Base-by-base conservation (phyloP, 352 stramenopile species). In the Phytophthora foliorum region DNA sequence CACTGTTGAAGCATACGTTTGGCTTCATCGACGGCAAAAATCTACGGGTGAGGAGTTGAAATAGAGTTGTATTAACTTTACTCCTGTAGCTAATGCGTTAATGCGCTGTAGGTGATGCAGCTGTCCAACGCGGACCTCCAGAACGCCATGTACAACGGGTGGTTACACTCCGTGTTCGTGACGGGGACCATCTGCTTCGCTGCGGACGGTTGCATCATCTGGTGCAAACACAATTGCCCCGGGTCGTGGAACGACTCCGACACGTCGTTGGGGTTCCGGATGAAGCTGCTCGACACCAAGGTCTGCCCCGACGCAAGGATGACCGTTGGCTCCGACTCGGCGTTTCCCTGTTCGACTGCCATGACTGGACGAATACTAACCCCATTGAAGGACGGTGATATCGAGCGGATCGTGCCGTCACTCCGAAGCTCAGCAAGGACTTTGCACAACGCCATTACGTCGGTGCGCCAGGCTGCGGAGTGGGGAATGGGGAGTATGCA, bases 211-310 rank as follows among this genome's bases (percentile, higher is more conserved):
- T 41, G 25, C 53, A 50, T 14, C 25, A 69, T 34, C 24, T 48
- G 27, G 61, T 49, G 25, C 38, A 62, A 27, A 45, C 67, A 57
- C 54, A 63, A 39, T 61, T 75, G 45, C 69, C 67, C 9, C 60
- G 42, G 6, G 42, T 68, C 7, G 57, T 21, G 59, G 29, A 9
- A 52, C 27, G 9, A 38, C 32, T 25, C 17, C 7, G 41, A 48
- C 6, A 48, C 41, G 0, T 48, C 13, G 7, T 16, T 32, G 1
- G 22, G 24, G 8, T 51, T 32, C 44, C 44, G 44, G 2, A 19
- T 21, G 19, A 51, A 32, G 44, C 21, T 51, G 21, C 22, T 51
- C 14, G 22, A 51, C 21, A 9, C 11, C 9, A 17, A 6, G 2
- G 8, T 31, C 3, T 51, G 44, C 44, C 44, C 21, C 5, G 21